phyloP scores from a whole-genome alignment of 352 stramenopile genomes.

The Vaucheria bursata region DNA sequence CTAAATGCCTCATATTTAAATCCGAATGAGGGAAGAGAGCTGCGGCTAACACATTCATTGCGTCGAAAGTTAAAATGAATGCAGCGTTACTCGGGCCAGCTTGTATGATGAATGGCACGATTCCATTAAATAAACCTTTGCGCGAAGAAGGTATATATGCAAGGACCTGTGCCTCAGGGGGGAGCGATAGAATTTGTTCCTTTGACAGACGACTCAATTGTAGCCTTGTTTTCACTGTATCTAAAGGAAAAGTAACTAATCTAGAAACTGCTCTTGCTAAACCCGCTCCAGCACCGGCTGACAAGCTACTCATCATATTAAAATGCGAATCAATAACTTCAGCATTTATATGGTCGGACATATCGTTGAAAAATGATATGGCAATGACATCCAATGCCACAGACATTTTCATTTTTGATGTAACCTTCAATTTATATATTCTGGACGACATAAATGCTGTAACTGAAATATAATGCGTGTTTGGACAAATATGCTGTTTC shows the following conservation, averaged over 20 bases:
- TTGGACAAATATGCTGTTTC: too few relatives aligned
- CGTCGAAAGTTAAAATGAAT: conserved; percentile 49
- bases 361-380: too few relatives aligned
- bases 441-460: too few relatives aligned
- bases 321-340: neutral
- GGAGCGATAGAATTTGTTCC: conserved; percentile 11
- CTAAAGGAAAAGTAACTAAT: conserved; percentile 48
- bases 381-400: too few relatives aligned
- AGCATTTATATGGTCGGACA: neutral
- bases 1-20: conserved; percentile 24
- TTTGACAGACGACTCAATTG: conserved; percentile 36
- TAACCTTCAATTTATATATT: too few relatives aligned
- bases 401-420: too few relatives aligned
- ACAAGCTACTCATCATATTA: neutral
- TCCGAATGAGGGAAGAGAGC: conserved; percentile 6
- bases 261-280: conserved; percentile 39
- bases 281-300: conserved; percentile 33
- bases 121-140: conserved; percentile 33
- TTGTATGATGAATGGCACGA: conserved; percentile 32
- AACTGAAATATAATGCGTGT: too few relatives aligned
- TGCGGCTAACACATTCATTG: conserved; percentile 33
- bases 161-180: neutral
- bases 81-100: conserved; percentile 47
- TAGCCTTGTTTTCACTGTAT: conserved; percentile 48
- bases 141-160: conserved; percentile 10